These are phyloP conservation scores for Diaporthe helianthi DNA, from an alignment of 2,329 filamentous ascomycete species.

Conservation along the genomic window DNA sequence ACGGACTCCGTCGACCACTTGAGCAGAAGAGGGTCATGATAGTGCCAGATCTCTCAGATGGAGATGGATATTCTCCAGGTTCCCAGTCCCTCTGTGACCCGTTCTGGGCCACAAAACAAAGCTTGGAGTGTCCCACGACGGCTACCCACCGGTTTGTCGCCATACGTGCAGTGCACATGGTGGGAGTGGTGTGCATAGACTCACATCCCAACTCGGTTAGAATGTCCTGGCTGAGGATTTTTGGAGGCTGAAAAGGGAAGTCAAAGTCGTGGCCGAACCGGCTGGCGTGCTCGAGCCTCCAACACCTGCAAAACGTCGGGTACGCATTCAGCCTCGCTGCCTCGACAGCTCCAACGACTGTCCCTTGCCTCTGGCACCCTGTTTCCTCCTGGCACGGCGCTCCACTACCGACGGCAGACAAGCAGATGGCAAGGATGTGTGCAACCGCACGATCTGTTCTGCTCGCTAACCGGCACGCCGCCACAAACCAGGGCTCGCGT, in stretches of 20 bases:
- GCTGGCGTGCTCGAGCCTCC: not conserved
- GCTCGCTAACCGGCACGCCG: conserved; percentile 23
- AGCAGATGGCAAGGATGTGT: conserved; percentile 25
- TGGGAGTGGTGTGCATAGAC: not conserved
- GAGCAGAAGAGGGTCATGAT: conserved; percentile 24
- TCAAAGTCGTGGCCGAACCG: conserved; percentile 4
- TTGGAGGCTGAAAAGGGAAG: conserved; percentile 27
- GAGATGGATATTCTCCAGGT: conserved; percentile 34
- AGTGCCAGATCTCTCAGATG: conserved; percentile 22
- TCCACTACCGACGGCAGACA: conserved; percentile 19
- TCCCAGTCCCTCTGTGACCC: conserved; percentile 29
- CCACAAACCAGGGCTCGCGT: conserved; percentile 13
- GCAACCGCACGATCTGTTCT: conserved; percentile 30
- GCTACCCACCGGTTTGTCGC: conserved; percentile 24
- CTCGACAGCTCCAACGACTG: conserved; percentile 8
- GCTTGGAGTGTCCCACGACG: conserved; percentile 30
- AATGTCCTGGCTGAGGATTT: conserved; percentile 16
- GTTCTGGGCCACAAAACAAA: conserved; percentile 29
- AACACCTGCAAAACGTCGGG: not conserved
- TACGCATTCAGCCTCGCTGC: too few relatives aligned
- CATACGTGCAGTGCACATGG: conserved; percentile 9
- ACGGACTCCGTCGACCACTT: conserved; percentile 9
- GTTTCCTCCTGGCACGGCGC: conserved; percentile 26
- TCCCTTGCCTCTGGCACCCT: conserved; percentile 30
- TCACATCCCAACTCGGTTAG: conserved; percentile 29